Conservation (phyloP, 1,284 basidiomycete species). For the Sparassis latifolia region DNA sequence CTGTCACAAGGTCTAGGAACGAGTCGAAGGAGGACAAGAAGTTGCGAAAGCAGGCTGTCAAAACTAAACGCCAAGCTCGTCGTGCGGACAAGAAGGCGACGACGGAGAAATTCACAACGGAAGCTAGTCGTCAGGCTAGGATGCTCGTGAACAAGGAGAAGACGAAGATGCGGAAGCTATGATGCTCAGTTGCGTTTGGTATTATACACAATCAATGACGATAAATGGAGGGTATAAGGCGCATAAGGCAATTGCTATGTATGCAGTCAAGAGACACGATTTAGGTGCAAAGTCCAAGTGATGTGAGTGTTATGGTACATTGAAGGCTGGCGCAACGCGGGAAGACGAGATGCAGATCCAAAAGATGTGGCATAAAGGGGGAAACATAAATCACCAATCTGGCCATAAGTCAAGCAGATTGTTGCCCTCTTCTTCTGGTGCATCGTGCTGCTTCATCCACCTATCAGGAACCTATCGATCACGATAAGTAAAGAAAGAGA, state of each 20-base stretch:
- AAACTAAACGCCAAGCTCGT: constrained; percentile 71
- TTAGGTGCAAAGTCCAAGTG: neutral
- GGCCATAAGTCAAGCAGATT: constrained; percentile 44
- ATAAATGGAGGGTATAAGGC: neutral
- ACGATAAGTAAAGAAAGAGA: constrained; percentile 6
- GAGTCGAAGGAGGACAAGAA: constrained; percentile 88
- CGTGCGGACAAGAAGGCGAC: constrained; percentile 77
- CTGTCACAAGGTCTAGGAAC: constrained; percentile 64
- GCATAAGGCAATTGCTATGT: too few species aligned
- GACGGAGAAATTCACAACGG: constrained; percentile 70
- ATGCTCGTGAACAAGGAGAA: constrained; percentile 40
- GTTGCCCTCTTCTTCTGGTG: constrained; percentile 66
- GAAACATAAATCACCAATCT: constrained; percentile 35
- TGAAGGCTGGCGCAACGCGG: neutral
- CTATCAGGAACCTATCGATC: constrained; percentile 65
- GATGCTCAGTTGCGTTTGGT: constrained; percentile 5
- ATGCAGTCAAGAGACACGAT: neutral
- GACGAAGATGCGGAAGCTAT: constrained; percentile 27
- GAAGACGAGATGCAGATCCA: neutral
- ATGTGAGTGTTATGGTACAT: neutral
- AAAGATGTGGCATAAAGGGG: neutral
- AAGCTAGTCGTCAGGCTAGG: constrained; percentile 69
- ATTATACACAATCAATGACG: constrained; percentile 4
- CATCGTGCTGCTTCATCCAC: constrained; percentile 81
- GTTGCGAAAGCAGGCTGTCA: constrained; percentile 83